A percentile compares a stretch with the other conserved stretches of the same genome.
Conservation (phyloP, 1,139 yeast species). For the Trichomonascaceae sp. region DNA sequence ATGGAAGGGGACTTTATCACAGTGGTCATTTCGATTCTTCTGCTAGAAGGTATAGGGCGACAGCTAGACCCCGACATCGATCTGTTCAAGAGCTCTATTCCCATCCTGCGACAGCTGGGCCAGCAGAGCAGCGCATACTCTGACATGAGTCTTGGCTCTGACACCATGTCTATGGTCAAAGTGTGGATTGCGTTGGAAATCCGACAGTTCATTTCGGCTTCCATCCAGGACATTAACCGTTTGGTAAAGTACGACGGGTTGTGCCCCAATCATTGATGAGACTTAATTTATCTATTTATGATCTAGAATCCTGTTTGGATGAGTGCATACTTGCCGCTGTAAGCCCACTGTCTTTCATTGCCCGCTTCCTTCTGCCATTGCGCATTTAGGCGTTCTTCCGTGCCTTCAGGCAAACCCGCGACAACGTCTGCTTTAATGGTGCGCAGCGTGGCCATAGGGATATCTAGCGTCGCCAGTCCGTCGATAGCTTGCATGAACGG, state of each 20-base stretch:
- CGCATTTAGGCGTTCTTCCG: slow-evolving; percentile 50
- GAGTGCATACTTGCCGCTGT: slow-evolving; percentile 91
- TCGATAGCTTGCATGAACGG: slow-evolving; percentile 61
- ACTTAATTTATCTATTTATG: neutral
- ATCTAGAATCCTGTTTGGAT: slow-evolving; percentile 29
- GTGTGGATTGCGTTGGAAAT: slow-evolving; percentile 89
- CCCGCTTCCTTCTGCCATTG: slow-evolving; percentile 45
- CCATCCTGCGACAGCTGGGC: slow-evolving; percentile 76
- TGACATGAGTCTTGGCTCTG: slow-evolving; percentile 16
- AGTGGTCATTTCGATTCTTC: slow-evolving; percentile 77
- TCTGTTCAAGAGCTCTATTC: slow-evolving; percentile 86
- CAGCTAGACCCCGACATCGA: slow-evolving; percentile 88
- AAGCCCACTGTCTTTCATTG: slow-evolving; percentile 65
- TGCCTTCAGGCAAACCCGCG: slow-evolving; percentile 63
- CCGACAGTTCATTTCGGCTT: slow-evolving; percentile 72
- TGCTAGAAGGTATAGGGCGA: slow-evolving; percentile 90
- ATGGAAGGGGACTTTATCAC: slow-evolving; percentile 97
- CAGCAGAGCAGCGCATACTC: slow-evolving; percentile 26
- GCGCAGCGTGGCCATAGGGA: slow-evolving; percentile 63
- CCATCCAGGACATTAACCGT: slow-evolving; percentile 57
- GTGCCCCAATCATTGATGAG: slow-evolving; percentile 46
- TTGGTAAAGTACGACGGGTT: slow-evolving; percentile 47
- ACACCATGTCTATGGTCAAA: slow-evolving; percentile 64
- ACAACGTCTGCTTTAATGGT: slow-evolving; percentile 97
- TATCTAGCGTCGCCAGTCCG: slow-evolving; percentile 42